These are phyloP conservation scores for Xerocomus spinulosus DNA, from an alignment of 768 basidiomycete genomes.

Conservation along the genomic window DNA sequence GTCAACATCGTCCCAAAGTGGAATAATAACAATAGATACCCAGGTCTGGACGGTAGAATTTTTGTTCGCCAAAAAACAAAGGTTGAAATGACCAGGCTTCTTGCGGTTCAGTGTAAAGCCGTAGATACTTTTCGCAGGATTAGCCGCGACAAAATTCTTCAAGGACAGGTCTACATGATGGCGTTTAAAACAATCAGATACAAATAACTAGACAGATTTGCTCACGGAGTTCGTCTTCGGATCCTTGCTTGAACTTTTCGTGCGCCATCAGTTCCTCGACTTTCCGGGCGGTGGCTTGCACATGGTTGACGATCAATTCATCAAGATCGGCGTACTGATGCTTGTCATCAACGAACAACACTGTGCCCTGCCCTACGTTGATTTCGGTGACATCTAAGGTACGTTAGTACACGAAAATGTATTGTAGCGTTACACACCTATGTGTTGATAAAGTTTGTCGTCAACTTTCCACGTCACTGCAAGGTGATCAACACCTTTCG, in stretches of 20 bases:
- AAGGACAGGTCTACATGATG: slow-evolving; percentile 66
- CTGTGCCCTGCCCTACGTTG: slow-evolving; percentile 66
- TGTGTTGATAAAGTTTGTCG: slow-evolving; percentile 91
- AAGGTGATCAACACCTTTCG: slow-evolving; percentile 87
- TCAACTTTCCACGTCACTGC: slow-evolving; percentile 99
- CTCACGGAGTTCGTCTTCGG: slow-evolving; percentile 89
- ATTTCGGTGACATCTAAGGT: slow-evolving; percentile 71
- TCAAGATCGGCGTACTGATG: slow-evolving; percentile 92
- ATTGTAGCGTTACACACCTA: slow-evolving; percentile 54
- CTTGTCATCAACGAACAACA: slow-evolving; percentile 67
- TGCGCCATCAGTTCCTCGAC: slow-evolving; percentile 93
- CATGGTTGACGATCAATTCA: slow-evolving; percentile 94
- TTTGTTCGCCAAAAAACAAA: slow-evolving; percentile 91
- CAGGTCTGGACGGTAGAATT: slow-evolving; percentile 86
- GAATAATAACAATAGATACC: slow-evolving; percentile 43
- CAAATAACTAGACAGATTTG: slow-evolving; percentile 11
- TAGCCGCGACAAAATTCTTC: slow-evolving; percentile 87
- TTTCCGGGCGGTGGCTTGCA: slow-evolving; percentile 88
- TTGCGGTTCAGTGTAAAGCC: slow-evolving; percentile 90
- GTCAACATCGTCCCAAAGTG: background rate
- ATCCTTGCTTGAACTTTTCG: slow-evolving; percentile 88
- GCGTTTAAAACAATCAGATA: background rate
- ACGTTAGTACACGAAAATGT: slow-evolving; percentile 2
- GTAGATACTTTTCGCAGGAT: slow-evolving; percentile 92
- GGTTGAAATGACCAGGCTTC: slow-evolving; percentile 87